A percentile compares a stretch with the other conserved stretches of the same genome.
Conservation (phyloP, 495 filamentous ascomycete genomes). For the Thermothielavioides terrestris region DNA sequence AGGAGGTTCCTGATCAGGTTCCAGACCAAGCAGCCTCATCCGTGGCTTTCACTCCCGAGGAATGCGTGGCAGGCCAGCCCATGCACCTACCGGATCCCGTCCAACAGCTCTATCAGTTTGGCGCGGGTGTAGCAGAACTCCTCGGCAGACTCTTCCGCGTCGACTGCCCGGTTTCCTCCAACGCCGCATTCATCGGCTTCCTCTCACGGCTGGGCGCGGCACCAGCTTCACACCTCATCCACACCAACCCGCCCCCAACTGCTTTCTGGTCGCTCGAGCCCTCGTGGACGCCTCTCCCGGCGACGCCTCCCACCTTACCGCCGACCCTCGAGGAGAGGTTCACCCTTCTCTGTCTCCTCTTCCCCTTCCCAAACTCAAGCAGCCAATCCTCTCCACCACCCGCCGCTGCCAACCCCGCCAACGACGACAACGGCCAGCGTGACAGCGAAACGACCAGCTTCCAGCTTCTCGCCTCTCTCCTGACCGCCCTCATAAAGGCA, state of each 20-base stretch:
- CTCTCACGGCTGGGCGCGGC: neutral
- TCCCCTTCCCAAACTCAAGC: neutral
- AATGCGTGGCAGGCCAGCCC: neutral
- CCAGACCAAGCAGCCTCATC: neutral
- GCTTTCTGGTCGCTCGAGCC: slow-evolving; percentile 3
- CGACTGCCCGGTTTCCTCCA: neutral
- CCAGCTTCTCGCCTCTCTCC: neutral
- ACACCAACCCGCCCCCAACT: neutral
- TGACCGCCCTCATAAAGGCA: slow-evolving; percentile 4
- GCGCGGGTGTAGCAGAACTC: neutral
- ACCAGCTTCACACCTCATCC: neutral
- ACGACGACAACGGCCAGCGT: neutral
- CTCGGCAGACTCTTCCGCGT: slow-evolving; percentile 1
- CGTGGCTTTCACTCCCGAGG: neutral
- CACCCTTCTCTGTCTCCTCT: slow-evolving; percentile 7
- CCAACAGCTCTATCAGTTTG: neutral
- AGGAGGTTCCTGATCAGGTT: neutral
- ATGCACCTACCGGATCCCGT: neutral
- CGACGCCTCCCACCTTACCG: neutral
- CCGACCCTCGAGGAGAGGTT: slow-evolving; percentile 6
- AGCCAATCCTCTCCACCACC: no score
- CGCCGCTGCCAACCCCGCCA: neutral
- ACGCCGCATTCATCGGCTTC: neutral
- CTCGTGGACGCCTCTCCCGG: neutral
- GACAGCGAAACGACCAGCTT: neutral